These are phyloP conservation scores for Cordyceps pruinosa DNA, from an alignment of 2,329 filamentous ascomycete species.

Conservation along the genomic window DNA sequence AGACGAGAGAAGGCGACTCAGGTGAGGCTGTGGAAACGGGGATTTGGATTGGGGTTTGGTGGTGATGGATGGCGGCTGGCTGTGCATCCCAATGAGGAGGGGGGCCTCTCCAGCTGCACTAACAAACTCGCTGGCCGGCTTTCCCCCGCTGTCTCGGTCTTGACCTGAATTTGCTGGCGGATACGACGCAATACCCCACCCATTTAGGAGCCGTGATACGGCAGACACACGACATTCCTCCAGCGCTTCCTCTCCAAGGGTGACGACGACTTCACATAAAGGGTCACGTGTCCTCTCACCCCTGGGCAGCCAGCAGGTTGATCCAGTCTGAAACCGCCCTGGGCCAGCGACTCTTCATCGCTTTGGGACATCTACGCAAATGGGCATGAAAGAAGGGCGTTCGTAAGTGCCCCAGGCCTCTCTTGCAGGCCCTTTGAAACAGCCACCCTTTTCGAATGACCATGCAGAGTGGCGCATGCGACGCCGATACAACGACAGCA, in stretches of 20 bases:
- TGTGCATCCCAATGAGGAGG: background rate
- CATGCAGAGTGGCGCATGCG: background rate
- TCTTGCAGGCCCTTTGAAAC: background rate
- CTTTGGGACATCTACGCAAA: background rate
- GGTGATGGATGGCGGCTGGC: slow-evolving; percentile 12
- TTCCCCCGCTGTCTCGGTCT: slow-evolving; percentile 1
- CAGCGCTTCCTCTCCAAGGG: background rate
- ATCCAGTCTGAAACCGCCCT: background rate
- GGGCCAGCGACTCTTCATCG: background rate
- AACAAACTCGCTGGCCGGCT: background rate
- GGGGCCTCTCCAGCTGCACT: background rate
- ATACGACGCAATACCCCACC: background rate
- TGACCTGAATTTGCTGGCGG: background rate
- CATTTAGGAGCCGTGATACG: background rate
- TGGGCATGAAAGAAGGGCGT: background rate
- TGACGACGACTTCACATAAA: no score
- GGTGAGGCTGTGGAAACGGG: slow-evolving; percentile 18
- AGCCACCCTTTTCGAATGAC: background rate
- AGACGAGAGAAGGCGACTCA: slow-evolving; percentile 4
- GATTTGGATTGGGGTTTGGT: slow-evolving; percentile 12
- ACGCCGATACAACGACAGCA: background rate
- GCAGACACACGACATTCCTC: background rate
- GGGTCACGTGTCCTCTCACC: background rate
- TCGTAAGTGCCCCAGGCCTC: background rate
- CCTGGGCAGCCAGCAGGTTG: background rate